Evolutionary conservation across 2,329 filamentous ascomycete species (phyloP).

Genomic region (Byssothecium circinans): DNA sequence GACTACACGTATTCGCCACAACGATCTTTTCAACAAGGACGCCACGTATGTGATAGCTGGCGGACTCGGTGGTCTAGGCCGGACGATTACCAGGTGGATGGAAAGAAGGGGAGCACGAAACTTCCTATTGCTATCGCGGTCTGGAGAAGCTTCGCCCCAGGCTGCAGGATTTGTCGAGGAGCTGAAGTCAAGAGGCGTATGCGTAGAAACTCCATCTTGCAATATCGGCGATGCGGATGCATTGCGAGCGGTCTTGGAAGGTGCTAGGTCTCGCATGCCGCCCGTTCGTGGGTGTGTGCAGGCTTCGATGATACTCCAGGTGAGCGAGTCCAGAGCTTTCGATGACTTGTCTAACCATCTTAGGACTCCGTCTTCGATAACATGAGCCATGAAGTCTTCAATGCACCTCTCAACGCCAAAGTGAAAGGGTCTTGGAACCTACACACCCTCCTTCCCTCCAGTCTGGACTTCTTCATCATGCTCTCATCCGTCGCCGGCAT

Average conservation of each 20-base stretch:
- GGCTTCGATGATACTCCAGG: slow-evolving; percentile 19
- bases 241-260: slow-evolving; percentile 7
- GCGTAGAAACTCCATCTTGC: slow-evolving; percentile 16
- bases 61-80: too few species aligned
- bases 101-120: too few species aligned
- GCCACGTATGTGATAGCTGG: too few species aligned
- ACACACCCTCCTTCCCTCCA: slow-evolving; percentile 14
- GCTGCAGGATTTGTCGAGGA: slow-evolving; percentile 15
- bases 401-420: slow-evolving; percentile 24
- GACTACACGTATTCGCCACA: slow-evolving; percentile 12
- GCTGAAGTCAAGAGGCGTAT: slow-evolving; percentile 7
- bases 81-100: too few species aligned
- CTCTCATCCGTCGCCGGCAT: slow-evolving; percentile 25
- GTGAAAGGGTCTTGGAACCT: slow-evolving; percentile 40
- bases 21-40: too few species aligned
- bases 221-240: slow-evolving; percentile 16
- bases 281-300: slow-evolving; percentile 27
- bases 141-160: too few species aligned
- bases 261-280: slow-evolving; percentile 14
- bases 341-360: background rate
- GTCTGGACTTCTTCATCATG: slow-evolving; percentile 32
- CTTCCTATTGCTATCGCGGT: too few species aligned
- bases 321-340: background rate
- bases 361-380: slow-evolving; percentile 19
- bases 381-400: slow-evolving; percentile 21